Base-by-base conservation (phyloP, 208 protist species). In the Trypanosoma avium region DNA sequence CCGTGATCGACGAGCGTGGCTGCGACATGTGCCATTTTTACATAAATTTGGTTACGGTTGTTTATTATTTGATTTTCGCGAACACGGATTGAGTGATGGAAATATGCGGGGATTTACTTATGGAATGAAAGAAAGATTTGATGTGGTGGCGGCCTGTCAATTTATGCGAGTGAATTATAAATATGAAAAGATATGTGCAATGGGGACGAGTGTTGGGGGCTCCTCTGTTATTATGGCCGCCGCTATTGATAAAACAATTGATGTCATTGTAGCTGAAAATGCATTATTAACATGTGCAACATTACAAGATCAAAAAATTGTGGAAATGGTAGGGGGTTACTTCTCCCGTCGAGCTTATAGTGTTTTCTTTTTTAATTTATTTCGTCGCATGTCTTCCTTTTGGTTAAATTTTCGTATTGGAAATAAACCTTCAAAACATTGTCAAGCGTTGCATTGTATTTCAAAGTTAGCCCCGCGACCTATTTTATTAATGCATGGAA, bases 1-100 rank as follows among this genome's bases (percentile, higher is more conserved):
- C n/a, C 79, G 92, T 30, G 92, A 97, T 62, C 68, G 92, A 1
- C 81, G 92, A 13, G 76, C 92, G n/a, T 97, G 88, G 88, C 75
- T 91, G 40, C 86, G 92, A 0, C 92, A 97, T 58, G 63, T 95
- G 10, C 88, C 85, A 6, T 92, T 96, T 42, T 47, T 97, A 10
- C 88, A 94, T 68, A 77, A 86, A 40, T 76, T 67, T 5, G 92
- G 92, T 35, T 97, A 92, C 69, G 77, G 77, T 24, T 86, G 80
- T 43, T 61, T 97, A 32, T 63, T 97, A n/a, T 97, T 97, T 62
- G 92, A 97, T 58, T 86, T 97, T 32, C 80, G 86, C 15, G 90
- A 97, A 63, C 88, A 93, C 45, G 92, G 92, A 27, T 67, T 90
- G 19, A 94, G 87, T 68, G 82, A 87, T 74, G 88, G 88, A 22